phyloP scores from a whole-genome alignment of 768 basidiomycete species.

The Lentinula sp. region DNA sequence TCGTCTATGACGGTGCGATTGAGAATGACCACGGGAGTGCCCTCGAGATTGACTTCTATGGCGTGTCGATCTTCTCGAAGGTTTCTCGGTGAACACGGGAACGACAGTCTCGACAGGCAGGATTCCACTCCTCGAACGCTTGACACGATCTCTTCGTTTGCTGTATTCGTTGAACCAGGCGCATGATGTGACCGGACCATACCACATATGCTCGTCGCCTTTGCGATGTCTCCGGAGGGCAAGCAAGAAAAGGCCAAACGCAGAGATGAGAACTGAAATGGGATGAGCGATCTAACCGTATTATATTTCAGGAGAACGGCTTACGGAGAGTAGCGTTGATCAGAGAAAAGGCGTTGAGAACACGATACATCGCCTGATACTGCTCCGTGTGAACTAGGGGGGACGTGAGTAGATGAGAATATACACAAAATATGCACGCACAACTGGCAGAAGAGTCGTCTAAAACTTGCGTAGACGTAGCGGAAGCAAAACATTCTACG shows the following conservation, averaged over 20 bases:
- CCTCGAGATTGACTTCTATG: neutral
- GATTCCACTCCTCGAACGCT: conserved; percentile 30
- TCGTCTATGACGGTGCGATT: conserved; percentile 4
- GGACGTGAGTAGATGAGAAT: conserved; percentile 8
- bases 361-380: conserved; percentile 85
- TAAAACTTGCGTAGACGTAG: conserved; percentile 39
- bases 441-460: conserved; percentile 59
- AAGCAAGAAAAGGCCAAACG: conserved; percentile 31
- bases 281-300: conserved; percentile 4
- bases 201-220: conserved; percentile 58
- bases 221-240: conserved; percentile 35
- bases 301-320: conserved; percentile 17
- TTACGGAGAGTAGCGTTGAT: conserved; percentile 69
- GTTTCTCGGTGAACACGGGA: conserved; percentile 3
- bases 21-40: conserved; percentile 1
- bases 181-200: conserved; percentile 61
- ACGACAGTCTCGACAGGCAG: conserved; percentile 24
- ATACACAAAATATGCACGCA: conserved; percentile 30
- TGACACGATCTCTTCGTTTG: conserved; percentile 27
- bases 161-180: conserved; percentile 64
- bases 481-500: conserved; percentile 73
- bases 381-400: conserved; percentile 72
- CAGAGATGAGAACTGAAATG: conserved; percentile 29
- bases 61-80: neutral
- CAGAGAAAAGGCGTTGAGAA: conserved; percentile 73